Evolutionary conservation across 2,329 filamentous ascomycete species (phyloP), one percentile per base, ranked within the genome.

Genomic region (Gliomastix tumulicola): DNA sequence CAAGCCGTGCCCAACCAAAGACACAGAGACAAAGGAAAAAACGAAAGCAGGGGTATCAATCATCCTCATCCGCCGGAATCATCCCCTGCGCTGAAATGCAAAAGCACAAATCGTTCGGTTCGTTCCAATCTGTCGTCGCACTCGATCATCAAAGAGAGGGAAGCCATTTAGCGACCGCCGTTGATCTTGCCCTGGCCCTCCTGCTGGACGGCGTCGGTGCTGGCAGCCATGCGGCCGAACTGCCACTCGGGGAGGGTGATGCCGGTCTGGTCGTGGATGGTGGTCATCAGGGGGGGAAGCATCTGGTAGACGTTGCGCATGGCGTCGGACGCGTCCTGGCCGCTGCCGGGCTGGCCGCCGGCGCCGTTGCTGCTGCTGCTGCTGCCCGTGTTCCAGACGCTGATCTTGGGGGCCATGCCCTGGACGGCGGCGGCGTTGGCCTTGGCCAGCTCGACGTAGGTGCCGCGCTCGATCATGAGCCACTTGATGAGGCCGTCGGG

Each of bases 241-340:
- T 80, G 75, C 88, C 88, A 94, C 49, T 75, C 76, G 2, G 88
- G 88, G 7, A 89, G 77, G 2, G 74, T 71, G 50, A 94, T 88
- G 1, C 87, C 87, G 0, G 87, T 94, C 67, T 94, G 88, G 41
- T 94, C 87, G 48, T 92, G 82, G 51, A 94, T 90, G 0, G 88
- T 94, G 9, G 74, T 79, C 64, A 94, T 80, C 16, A 94, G 69
- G 6, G 88, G 88, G 23, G 88, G 88, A 42, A 94, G 66, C 55
- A 80, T 84, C 68, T 92, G 87, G 64, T 92, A 89, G 25, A 94
- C 72, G 48, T 90, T 89, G 45, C 85, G 71, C 62, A 92, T 82
- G 2, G 55, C 48, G 27, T 60, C 53, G 5, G 82, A 72, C 40
- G 85, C 80, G 38, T 74, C 65, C 30, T 60, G 56, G 28, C 58